Evolutionary conservation across 1,139 yeast species (phyloP), one percentile per base, ranked within the genome.

Genomic region (Pichia sorboxylosa): DNA sequence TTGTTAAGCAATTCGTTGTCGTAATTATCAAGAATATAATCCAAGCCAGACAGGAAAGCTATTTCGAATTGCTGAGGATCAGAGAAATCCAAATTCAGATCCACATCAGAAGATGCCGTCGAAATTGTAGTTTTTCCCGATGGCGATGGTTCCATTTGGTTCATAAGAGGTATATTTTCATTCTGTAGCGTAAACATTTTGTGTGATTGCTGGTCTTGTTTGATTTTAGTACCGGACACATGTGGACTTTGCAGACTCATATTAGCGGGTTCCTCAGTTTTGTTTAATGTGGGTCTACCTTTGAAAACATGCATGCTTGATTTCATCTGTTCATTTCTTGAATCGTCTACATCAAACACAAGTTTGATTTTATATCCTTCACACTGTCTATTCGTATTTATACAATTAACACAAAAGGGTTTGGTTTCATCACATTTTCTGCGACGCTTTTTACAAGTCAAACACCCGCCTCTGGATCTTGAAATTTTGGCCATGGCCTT

Each of bases 361-460:
- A 68, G 48, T 33, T 66, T 52, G 6, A 66, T 37, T 0, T 59
- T 68, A 46, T 69, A 69, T 1, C 74, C 74, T 36, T 58, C 72
- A 43, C 76, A 69, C 11, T 38, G 37, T 21, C 67, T 48, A 3
- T 65, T 66, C 4, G 66, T 57, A 28, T 57, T 63, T 13, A 53
- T 28, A 48, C 80, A 73, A 48, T 70, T 71, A 20, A 57, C 54
- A 49, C 80, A 73, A 13, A 45, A 41, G 1, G 80, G 80, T 43
- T 66, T 69, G 0, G 58, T 54, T 43, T 73, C 74, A 48, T 71
- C 78, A 47, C 80, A 73, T 38, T 73, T 73, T 31, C 69, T 52
- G 36, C 68, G 62, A 36, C 72, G 58, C 28, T 41, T 43, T 24
- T 64, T 64, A 45, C 71, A 65, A 3, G 67, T 50, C 29, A 48